Evolutionary conservation across 73 alveolate genomes (phyloP).

Genomic region (Paramecium sexaurelia): DNA sequence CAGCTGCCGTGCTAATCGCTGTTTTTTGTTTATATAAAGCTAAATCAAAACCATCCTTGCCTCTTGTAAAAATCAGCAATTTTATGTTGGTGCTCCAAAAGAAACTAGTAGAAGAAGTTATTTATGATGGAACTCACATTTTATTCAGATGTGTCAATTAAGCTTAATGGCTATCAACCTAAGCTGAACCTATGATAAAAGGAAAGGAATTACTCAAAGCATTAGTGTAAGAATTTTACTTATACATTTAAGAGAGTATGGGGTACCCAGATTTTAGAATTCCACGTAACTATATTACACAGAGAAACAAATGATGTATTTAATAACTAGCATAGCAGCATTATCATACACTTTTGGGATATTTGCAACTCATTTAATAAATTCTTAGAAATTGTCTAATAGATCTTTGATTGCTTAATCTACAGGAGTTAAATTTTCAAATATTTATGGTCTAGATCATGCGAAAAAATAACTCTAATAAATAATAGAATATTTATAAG

Average conservation of each 20-base stretch:
- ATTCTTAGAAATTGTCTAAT: neutral
- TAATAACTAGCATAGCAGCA: neutral
- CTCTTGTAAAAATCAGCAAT: slow-evolving; percentile 46
- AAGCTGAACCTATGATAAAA: neutral
- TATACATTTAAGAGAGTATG: neutral
- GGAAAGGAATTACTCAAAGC: slow-evolving; percentile 45
- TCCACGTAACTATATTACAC: slow-evolving; percentile 6
- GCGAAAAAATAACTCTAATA: slow-evolving; percentile 54
- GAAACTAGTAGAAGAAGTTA: slow-evolving; percentile 45
- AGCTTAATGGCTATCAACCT: neutral
- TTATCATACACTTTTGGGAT: neutral
- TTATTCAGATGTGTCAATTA: neutral
- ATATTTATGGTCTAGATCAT: slow-evolving; percentile 58
- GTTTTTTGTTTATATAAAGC: slow-evolving; percentile 40
- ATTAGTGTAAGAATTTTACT: neutral
- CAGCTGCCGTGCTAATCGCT: slow-evolving; percentile 46
- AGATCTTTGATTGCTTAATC: neutral
- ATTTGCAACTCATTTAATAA: neutral
- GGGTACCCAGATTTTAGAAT: slow-evolving; percentile 38
- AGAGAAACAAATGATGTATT: slow-evolving; percentile 9
- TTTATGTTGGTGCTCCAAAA: slow-evolving; percentile 44
- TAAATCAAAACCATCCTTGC: neutral
- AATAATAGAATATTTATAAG: slow-evolving; percentile 58
- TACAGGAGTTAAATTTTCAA: slow-evolving; percentile 49
- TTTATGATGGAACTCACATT: neutral